Evolutionary conservation across 2,329 filamentous ascomycete species (phyloP).

Genomic region (Epichloe amarillans): DNA sequence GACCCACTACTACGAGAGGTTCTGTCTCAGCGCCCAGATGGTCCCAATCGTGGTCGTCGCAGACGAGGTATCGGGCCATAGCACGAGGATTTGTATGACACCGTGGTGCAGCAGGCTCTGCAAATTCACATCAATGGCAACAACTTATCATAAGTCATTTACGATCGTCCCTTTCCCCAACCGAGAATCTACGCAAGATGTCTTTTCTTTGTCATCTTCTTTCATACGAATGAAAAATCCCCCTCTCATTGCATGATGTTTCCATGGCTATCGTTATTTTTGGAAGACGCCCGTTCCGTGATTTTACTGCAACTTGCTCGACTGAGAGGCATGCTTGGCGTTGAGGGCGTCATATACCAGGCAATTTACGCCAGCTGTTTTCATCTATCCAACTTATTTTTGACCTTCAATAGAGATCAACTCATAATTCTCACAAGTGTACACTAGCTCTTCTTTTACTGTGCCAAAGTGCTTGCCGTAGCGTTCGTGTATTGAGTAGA

Average conservation of each 20-base stretch:
- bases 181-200: background rate
- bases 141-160: background rate
- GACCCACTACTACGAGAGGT: slow-evolving; percentile 72
- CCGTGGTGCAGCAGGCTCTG: background rate
- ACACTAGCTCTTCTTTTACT: background rate
- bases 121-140: background rate
- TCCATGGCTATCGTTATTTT: background rate
- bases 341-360: slow-evolving; percentile 7
- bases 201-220: background rate
- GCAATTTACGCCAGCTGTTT: slow-evolving; percentile 2
- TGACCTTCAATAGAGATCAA: background rate
- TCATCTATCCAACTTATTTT: background rate
- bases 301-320: background rate
- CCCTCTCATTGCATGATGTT: background rate
- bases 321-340: slow-evolving; percentile 4
- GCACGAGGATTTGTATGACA: background rate
- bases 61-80: slow-evolving; percentile 40
- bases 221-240: background rate
- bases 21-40: slow-evolving; percentile 72
- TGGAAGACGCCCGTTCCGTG: background rate
- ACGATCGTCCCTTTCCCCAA: background rate
- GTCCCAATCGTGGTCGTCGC: slow-evolving; percentile 66
- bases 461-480: background rate
- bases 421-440: background rate
- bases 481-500: background rate